Evolutionary conservation across 805 yeast genomes (phyloP).

Genomic region (Yamadazyma kitorensis): DNA sequence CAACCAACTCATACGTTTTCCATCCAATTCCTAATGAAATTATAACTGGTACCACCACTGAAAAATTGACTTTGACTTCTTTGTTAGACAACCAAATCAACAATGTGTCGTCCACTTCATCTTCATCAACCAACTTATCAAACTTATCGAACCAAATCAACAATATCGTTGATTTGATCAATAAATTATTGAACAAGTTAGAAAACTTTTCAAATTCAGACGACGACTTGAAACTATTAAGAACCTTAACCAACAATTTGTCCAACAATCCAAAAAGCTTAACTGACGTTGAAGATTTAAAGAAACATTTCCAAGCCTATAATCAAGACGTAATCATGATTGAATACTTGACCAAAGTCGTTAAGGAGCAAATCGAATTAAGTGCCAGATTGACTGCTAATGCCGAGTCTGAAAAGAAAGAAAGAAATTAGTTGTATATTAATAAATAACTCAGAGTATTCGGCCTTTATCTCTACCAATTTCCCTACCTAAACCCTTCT

Average conservation of each 20-base stretch:
- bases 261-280: constrained; percentile 50
- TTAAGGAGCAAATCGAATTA: constrained; percentile 79
- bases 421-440: constrained; percentile 6
- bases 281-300: constrained; percentile 50
- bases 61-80: constrained; percentile 53
- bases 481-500: too few species aligned
- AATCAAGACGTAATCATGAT: constrained; percentile 79
- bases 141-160: constrained; percentile 46
- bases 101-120: constrained; percentile 15
- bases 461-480: neutral
- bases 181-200: constrained; percentile 48
- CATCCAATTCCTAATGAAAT: constrained; percentile 72
- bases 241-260: constrained; percentile 58
- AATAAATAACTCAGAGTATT: neutral
- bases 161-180: constrained; percentile 46
- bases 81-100: constrained; percentile 22
- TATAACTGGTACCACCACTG: constrained; percentile 50
- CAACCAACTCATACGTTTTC: constrained; percentile 54
- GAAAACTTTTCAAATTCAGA: constrained; percentile 33
- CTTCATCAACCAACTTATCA: constrained; percentile 32
- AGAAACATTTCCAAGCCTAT: constrained; percentile 63
- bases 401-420: constrained; percentile 21
- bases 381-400: constrained; percentile 68
- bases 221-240: constrained; percentile 60
- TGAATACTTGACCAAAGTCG: constrained; percentile 77